These are phyloP conservation scores for Lactifluus volemus DNA, from an alignment of 768 basidiomycete genomes.

Conservation along the genomic window DNA sequence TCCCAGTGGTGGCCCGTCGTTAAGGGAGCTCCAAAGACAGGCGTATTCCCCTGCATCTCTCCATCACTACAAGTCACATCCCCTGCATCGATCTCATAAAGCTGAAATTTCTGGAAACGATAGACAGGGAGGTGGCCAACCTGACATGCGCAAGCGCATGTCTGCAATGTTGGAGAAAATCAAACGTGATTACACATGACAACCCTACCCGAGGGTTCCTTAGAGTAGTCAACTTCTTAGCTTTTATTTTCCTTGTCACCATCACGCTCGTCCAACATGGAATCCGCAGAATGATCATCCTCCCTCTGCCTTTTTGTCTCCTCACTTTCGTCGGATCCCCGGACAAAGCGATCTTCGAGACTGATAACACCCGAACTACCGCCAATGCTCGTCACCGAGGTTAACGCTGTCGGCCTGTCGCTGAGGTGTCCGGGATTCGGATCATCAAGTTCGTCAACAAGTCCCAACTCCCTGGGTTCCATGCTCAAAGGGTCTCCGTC, in stretches of 20 bases:
- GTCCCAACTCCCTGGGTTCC: slow-evolving; percentile 48
- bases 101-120: background rate
- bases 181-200: slow-evolving; percentile 46
- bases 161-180: slow-evolving; percentile 80
- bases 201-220: background rate
- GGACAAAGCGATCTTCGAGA: slow-evolving; percentile 58
- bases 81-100: slow-evolving; percentile 25
- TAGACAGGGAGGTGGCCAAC: slow-evolving; percentile 47
- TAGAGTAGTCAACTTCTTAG: background rate
- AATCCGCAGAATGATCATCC: slow-evolving; percentile 10
- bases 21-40: slow-evolving; percentile 52
- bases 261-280: slow-evolving; percentile 28
- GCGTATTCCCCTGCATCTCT: slow-evolving; percentile 54
- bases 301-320: slow-evolving; percentile 16
- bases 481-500: slow-evolving; percentile 28
- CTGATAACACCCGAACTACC: slow-evolving; percentile 43
- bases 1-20: slow-evolving; percentile 24
- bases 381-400: slow-evolving; percentile 43
- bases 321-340: slow-evolving; percentile 24
- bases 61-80: slow-evolving; percentile 48
- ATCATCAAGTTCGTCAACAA: slow-evolving; percentile 83
- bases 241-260: slow-evolving; percentile 49
- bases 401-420: slow-evolving; percentile 64
- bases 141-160: slow-evolving; percentile 86
- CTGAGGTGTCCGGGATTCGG: slow-evolving; percentile 79